These are phyloP conservation scores for Heliosperma pusillum DNA, from an alignment of 148 eudicot genomes.

Conservation along the genomic window DNA sequence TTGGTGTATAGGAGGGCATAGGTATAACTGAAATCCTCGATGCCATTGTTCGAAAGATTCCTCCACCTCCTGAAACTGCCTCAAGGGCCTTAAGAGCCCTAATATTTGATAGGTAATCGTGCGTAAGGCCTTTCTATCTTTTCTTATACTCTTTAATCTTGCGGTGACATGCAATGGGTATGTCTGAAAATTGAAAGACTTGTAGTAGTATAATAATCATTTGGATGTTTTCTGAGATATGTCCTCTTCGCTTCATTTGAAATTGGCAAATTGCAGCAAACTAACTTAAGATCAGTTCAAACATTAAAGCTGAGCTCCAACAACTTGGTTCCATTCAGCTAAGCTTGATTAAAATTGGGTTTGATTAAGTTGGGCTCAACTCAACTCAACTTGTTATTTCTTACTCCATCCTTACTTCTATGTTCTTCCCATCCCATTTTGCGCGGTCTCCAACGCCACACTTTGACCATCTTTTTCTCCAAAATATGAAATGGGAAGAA, in stretches of 20 bases:
- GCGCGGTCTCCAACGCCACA: too few relatives aligned
- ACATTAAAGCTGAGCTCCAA: neutral
- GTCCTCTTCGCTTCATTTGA: neutral
- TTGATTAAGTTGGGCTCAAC: too few relatives aligned
- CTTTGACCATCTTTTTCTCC: too few relatives aligned
- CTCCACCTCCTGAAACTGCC: constrained; percentile 73
- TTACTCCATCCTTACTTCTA: too few relatives aligned
- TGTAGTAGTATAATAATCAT: too few relatives aligned
- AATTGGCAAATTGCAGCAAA: neutral
- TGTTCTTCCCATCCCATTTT: too few relatives aligned
- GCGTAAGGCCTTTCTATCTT: constrained; percentile 15
- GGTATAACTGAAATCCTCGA: constrained; percentile 84
- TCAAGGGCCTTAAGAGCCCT: constrained; percentile 83
- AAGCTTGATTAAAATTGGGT: too few relatives aligned
- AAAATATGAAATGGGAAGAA: too few relatives aligned
- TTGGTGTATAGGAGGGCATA: constrained; percentile 75
- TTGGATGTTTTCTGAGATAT: neutral
- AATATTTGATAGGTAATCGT: constrained; percentile 88
- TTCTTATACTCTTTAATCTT: neutral
- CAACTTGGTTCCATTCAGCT: too few relatives aligned
- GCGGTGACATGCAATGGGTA: neutral
- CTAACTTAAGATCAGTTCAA: neutral
- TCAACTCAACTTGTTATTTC: too few relatives aligned
- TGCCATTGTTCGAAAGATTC: constrained; percentile 78
- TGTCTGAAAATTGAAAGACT: neutral